These are phyloP conservation scores for Capronia americana DNA, from an alignment of 2,329 filamentous ascomycete genomes.

Conservation along the genomic window DNA sequence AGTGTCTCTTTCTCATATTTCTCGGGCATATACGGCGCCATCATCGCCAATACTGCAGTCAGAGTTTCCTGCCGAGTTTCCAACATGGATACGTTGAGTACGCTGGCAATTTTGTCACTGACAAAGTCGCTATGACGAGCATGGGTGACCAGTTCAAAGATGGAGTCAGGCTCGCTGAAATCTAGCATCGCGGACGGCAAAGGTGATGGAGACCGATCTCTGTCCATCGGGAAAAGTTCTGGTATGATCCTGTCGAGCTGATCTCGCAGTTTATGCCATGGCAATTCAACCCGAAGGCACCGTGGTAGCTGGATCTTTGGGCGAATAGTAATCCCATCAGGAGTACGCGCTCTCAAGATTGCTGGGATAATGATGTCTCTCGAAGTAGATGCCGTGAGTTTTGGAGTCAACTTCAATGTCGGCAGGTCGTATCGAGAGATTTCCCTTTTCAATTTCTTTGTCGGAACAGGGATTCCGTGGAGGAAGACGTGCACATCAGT, in stretches of 20 bases:
- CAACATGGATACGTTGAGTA: not conserved
- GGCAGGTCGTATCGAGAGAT: conserved; percentile 11
- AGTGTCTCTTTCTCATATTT: not conserved
- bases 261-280: conserved; percentile 10
- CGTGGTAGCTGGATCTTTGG: not conserved
- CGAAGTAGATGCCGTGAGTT: not conserved
- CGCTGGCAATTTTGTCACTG: not conserved
- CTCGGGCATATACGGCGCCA: conserved; percentile 6
- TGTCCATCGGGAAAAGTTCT: not conserved
- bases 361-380: not conserved
- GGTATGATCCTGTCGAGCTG: not conserved
- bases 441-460: not conserved
- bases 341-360: not conserved
- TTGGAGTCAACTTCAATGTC: not conserved
- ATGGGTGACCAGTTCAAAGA: not conserved
- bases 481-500: conserved; percentile 5
- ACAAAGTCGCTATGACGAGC: not conserved
- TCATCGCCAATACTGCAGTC: not conserved
- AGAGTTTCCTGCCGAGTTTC: not conserved
- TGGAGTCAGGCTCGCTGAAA: not conserved
- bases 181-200: conserved; percentile 3
- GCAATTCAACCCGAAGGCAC: conserved; percentile 4
- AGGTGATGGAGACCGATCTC: conserved; percentile 1
- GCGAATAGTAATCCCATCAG: conserved; percentile 1
- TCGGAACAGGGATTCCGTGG: not conserved